Evolutionary conservation across 148 eudicot species (phyloP).

Genomic region (Simmondsia chinensis): DNA sequence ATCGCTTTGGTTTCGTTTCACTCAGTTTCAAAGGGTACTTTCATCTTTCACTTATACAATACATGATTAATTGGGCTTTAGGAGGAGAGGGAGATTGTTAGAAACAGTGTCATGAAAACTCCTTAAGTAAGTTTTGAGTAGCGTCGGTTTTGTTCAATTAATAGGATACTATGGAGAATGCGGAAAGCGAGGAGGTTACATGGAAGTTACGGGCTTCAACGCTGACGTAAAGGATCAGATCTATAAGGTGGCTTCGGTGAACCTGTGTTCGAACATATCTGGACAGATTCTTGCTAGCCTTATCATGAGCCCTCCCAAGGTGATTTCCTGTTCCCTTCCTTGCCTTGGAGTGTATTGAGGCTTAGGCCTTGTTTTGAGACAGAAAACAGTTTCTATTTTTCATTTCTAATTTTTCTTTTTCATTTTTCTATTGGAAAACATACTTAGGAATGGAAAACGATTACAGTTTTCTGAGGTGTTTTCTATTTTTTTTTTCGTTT

Average conservation of each 20-base stretch:
- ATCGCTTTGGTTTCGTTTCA: conserved; percentile 74
- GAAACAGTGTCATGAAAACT: no score
- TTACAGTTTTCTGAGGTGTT: no score
- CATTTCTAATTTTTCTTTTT: not conserved
- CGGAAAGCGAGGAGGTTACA: conserved; percentile 95
- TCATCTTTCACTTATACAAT: conserved; percentile 2
- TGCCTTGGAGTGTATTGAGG: not conserved
- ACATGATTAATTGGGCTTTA: not conserved
- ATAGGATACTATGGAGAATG: conserved; percentile 95
- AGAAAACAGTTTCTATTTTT: not conserved
- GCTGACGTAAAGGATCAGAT: conserved; percentile 79
- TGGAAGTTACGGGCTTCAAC: conserved; percentile 94
- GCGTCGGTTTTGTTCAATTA: no score
- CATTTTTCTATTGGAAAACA: no score
- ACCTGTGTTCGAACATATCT: conserved; percentile 79
- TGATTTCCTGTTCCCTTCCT: conserved; percentile 9
- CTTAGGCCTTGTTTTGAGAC: no score
- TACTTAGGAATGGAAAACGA: no score
- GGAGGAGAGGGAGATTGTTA: conserved; percentile 1
- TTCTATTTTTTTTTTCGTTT: no score
- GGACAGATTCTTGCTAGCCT: conserved; percentile 97
- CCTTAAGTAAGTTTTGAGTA: no score
- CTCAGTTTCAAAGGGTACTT: conserved; percentile 85
- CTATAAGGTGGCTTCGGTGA: conserved; percentile 90
- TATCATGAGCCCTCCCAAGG: conserved; percentile 95